Evolutionary conservation across 2,329 filamentous ascomycete genomes (phyloP), one percentile per base, ranked within the genome.

Genomic region (Cladophialophora immunda): DNA sequence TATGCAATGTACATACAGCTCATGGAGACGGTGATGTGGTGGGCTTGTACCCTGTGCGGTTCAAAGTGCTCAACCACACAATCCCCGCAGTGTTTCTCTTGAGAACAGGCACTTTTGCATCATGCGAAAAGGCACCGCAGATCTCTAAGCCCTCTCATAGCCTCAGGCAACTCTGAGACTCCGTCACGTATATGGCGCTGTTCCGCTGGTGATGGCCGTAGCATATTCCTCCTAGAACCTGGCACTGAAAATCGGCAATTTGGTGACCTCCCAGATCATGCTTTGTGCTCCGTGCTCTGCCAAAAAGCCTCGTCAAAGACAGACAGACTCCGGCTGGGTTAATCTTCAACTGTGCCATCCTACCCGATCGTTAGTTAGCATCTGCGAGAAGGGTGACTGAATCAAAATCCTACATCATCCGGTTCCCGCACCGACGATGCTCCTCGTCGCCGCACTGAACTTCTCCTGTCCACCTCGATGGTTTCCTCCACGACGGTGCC

Each of bases 401-500:
- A 8, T 50, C 9, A 22, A 50, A 50, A 27, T 3, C 45, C 9
- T 25, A 50, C 45, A 8, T 50, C 45, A 7, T 25, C 45, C 11
- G 17, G 8, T 2, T 50, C 45, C 1, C 45, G 45, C 45, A 50
- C 22, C 19, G 45, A 25, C 22, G 45, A 50, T 27, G 45, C 22
- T 50, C 45, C 45, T 25, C 45, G 45, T 50, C 45, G 45, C 22
- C 45, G 45, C 13, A 27, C 22, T 13, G 45, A 50, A 25, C 45
- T 61, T 38, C 45, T 53, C 32, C 58, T 19, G 19, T 53, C 45
- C 30, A 53, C 58, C 19, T 36, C 38, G 1, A 36, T 36, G 19
- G 50, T 50, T 17, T 61, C 58, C 32, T 61, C 41, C 29, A 53
- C 34, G 29, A n/a, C 32, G 19, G 45, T 61, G 9, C 22, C 11